Evolutionary conservation across 2,329 filamentous ascomycete species (phyloP).

Genomic region (Aspergillus niger): DNA sequence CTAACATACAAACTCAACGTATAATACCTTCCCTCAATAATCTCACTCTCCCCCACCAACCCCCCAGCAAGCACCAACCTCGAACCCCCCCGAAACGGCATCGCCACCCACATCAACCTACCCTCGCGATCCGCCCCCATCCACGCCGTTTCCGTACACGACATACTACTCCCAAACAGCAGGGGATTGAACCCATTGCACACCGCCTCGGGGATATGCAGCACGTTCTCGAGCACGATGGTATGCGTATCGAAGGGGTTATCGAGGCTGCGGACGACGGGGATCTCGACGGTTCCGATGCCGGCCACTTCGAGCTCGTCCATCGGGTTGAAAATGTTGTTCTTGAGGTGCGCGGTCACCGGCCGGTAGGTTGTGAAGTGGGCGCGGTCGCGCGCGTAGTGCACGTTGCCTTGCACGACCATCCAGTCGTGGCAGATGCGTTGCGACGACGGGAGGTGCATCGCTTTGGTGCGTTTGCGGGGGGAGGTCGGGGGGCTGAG

Average conservation of each 20-base stretch:
- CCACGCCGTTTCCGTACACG: conserved; percentile 23
- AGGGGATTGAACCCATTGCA: conserved; percentile 37
- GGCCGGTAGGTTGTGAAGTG: conserved; percentile 35
- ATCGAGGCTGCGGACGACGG: conserved; percentile 24
- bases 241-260: conserved; percentile 24
- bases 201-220: conserved; percentile 38
- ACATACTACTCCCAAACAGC: conserved; percentile 28
- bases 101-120: conserved; percentile 21
- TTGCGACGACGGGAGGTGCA: conserved; percentile 33
- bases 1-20: conserved; percentile 28
- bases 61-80: conserved; percentile 20
- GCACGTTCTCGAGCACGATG: conserved; percentile 34
- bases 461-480: background rate
- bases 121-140: conserved; percentile 22
- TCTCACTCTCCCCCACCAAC: conserved; percentile 22
- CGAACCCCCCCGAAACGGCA: conserved; percentile 23
- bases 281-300: conserved; percentile 36
- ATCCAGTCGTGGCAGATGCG: conserved; percentile 40
- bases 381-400: conserved; percentile 36
- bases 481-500: background rate
- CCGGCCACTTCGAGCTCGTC: conserved; percentile 32
- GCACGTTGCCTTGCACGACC: conserved; percentile 32
- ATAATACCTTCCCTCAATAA: conserved; percentile 26
- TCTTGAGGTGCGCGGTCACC: conserved; percentile 20
- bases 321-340: conserved; percentile 27